These are phyloP conservation scores for Vaccinium corymbosum DNA, from an alignment of 148 eudicot genomes.

Conservation along the genomic window DNA sequence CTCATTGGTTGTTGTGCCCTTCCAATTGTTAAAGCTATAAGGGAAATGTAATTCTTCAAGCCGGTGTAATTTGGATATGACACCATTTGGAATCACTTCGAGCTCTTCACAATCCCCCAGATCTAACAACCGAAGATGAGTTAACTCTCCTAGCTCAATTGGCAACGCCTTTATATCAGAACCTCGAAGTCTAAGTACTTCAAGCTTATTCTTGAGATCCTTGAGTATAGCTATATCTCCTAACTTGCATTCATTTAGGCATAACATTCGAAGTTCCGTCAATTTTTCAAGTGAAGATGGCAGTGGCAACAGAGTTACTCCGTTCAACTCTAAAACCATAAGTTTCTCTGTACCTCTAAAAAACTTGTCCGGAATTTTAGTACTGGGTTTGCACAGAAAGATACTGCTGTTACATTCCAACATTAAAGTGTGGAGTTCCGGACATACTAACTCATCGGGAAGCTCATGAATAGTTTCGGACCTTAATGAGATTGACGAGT, in stretches of 20 bases:
- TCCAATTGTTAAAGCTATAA: not conserved
- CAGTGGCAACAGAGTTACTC: not conserved
- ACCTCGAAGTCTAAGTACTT: not conserved
- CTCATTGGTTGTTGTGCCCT: not conserved
- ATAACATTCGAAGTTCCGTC: not conserved
- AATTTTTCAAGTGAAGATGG: constrained; percentile 6
- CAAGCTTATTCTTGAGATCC: constrained; percentile 10
- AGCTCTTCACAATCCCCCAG: not conserved
- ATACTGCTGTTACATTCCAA: not conserved
- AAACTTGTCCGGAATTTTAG: not conserved
- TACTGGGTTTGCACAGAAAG: too few species aligned
- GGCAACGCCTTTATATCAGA: constrained; percentile 13
- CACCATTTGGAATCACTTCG: not conserved
- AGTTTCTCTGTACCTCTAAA: constrained; percentile 2
- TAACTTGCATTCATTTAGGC: not conserved
- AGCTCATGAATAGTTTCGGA: not conserved
- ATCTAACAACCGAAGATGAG: not conserved
- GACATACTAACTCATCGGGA: constrained; percentile 6
- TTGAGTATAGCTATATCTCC: not conserved
- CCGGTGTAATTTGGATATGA: not conserved
- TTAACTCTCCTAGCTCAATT: not conserved
- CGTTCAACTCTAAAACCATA: not conserved
- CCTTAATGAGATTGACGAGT: not conserved
- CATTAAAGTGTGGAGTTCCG: constrained; percentile 11
- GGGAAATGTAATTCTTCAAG: constrained; percentile 11